A percentile compares a stretch with the other conserved stretches of the same genome.
phyloP scores from a whole-genome alignment of 495 filamentous ascomycete species.

The Parachaetomium inaequale region DNA sequence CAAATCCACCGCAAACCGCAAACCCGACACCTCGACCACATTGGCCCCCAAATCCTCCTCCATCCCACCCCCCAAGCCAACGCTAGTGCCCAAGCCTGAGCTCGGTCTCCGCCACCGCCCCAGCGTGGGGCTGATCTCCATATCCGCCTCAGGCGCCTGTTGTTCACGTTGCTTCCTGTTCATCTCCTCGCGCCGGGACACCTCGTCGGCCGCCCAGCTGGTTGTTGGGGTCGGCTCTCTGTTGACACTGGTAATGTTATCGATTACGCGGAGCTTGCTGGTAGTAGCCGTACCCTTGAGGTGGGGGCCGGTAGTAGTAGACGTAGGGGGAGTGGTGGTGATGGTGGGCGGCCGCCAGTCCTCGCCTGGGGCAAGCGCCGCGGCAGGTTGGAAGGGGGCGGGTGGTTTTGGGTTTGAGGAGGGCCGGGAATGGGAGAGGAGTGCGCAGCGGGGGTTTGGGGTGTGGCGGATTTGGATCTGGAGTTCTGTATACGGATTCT shows the following conservation, averaged over 20 bases:
- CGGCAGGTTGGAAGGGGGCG: slow-evolving; percentile 7
- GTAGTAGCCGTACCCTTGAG: too few species aligned
- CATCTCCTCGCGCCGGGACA: not conserved
- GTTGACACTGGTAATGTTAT: not conserved
- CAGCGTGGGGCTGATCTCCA: slow-evolving; percentile 28
- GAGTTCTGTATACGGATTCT: not conserved
- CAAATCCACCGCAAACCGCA: slow-evolving; percentile 30
- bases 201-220: not conserved
- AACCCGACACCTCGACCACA: slow-evolving; percentile 21
- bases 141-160: slow-evolving; percentile 22
- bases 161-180: not conserved
- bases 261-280: too few species aligned
- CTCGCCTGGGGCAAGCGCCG: slow-evolving; percentile 7
- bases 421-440: too few species aligned
- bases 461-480: not conserved
- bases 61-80: too few species aligned
- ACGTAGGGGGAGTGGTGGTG: not conserved
- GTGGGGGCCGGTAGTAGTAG: not conserved
- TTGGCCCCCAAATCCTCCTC: not conserved
- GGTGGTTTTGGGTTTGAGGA: not conserved
- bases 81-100: too few species aligned
- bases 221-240: too few species aligned
- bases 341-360: slow-evolving; percentile 9
- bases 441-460: not conserved
- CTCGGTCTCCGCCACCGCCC: slow-evolving; percentile 20